A percentile compares a stretch with the other conserved stretches of the same genome.
These are phyloP conservation scores for Picea abies DNA, from an alignment of 83 land plant genomes.

Conservation along the genomic window DNA sequence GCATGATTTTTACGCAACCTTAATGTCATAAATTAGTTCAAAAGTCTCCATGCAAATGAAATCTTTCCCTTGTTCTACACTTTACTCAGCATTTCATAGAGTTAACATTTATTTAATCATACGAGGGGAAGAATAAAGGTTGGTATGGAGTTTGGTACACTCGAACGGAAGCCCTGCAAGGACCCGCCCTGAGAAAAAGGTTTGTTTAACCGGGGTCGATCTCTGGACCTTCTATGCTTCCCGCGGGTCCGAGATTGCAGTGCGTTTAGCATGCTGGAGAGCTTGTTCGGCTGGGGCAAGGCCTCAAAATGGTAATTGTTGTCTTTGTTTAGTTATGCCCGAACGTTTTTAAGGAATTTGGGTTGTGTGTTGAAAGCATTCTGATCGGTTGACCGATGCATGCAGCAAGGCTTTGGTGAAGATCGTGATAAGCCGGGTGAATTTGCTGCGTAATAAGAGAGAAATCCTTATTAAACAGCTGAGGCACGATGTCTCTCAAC, in stretches of 20 bases:
- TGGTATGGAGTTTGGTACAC: neutral
- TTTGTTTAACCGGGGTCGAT: neutral
- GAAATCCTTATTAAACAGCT: conserved; percentile 14
- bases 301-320: conserved; percentile 31
- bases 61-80: neutral
- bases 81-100: neutral
- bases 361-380: neutral
- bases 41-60: neutral
- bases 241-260: neutral
- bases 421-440: conserved; percentile 25
- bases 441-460: conserved; percentile 33
- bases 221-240: neutral
- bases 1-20: too few relatives aligned
- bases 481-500: conserved; percentile 26
- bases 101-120: neutral
- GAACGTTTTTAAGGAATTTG: neutral
- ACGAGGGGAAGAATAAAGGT: neutral
- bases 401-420: conserved; percentile 33
- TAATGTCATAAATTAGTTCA: too few relatives aligned
- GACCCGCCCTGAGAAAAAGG: neutral
- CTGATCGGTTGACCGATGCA: neutral
- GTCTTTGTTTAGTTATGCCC: neutral
- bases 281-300: conserved; percentile 33
- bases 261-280: conserved; percentile 5
- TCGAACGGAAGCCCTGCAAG: neutral